A percentile compares a stretch with the other conserved stretches of the same genome.
These are phyloP conservation scores for Coix lacrymajobi DNA, from an alignment of 176 grass and related monocot genomes.

Conservation along the genomic window DNA sequence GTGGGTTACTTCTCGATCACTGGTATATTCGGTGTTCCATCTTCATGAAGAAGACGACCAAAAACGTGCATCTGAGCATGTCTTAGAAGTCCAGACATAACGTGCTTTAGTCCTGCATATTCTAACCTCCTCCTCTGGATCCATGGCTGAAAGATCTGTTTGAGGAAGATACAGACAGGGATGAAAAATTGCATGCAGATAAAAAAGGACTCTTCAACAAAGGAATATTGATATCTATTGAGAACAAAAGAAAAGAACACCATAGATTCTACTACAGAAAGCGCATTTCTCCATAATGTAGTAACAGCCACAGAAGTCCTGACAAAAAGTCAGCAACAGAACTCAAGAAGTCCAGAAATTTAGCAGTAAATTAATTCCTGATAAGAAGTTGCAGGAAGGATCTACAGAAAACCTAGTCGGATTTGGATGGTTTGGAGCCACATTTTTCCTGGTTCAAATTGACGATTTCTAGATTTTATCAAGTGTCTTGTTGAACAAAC, in stretches of 20 bases:
- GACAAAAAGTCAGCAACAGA: too few species aligned
- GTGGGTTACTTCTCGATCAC: constrained; percentile 58
- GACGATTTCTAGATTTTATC: not conserved
- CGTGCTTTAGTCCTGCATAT: constrained; percentile 70
- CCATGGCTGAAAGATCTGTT: constrained; percentile 88
- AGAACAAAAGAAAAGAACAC: not conserved
- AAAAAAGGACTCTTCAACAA: constrained; percentile 4
- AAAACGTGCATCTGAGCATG: constrained; percentile 62
- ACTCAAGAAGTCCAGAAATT: too few species aligned
- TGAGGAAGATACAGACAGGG: constrained; percentile 7
- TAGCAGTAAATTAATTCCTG: not conserved
- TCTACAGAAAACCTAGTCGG: not conserved
- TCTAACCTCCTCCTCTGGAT: constrained; percentile 79
- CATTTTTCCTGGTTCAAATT: not conserved
- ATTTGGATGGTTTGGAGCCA: not conserved
- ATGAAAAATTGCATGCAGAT: not conserved
- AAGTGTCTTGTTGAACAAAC: not conserved
- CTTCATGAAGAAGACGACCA: constrained; percentile 55
- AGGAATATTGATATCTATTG: not conserved
- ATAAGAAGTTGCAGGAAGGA: not conserved
- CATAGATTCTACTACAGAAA: not conserved
- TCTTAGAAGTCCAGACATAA: constrained; percentile 82
- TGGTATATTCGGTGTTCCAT: constrained; percentile 53
- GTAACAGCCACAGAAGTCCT: not conserved
- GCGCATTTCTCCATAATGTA: not conserved